These are phyloP conservation scores for Gonapodya prolifera DNA, from an alignment of 192 early-diverging fungal genomes.

Conservation along the genomic window DNA sequence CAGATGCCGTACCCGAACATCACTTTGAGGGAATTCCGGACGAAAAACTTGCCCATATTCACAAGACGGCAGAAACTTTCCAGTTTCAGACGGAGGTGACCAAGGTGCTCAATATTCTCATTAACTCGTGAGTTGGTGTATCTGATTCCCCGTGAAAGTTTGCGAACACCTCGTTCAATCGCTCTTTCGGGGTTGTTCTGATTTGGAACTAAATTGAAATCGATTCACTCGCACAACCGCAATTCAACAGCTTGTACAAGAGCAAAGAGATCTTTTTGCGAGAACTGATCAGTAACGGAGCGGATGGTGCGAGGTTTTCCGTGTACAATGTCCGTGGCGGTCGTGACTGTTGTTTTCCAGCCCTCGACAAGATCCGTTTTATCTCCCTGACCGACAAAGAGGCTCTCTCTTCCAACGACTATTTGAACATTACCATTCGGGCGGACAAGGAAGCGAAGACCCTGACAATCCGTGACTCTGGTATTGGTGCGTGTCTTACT, in stretches of 20 bases:
- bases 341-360: constrained; percentile 72
- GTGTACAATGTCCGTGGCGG: not conserved
- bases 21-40: too few species aligned
- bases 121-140: constrained; percentile 57
- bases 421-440: constrained; percentile 73
- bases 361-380: constrained; percentile 88
- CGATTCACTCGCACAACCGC: not conserved
- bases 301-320: constrained; percentile 8
- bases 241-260: constrained; percentile 61
- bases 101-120: constrained; percentile 84
- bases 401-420: constrained; percentile 40
- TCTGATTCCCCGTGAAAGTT: too few species aligned
- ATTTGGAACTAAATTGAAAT: too few species aligned
- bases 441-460: constrained; percentile 59
- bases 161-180: too few species aligned
- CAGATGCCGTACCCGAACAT: too few species aligned
- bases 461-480: constrained; percentile 79
- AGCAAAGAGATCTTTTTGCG: constrained; percentile 88
- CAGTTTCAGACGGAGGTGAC: constrained; percentile 81
- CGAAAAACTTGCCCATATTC: too few species aligned
- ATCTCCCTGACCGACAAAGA: constrained; percentile 56
- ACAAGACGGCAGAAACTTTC: constrained; percentile 51
- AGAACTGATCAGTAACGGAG: constrained; percentile 69
- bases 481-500: constrained; percentile 90
- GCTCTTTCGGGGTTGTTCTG: too few species aligned